Conservation (phyloP, 805 yeast genomes). For the Wickerhamiella vanderwaltii region DNA sequence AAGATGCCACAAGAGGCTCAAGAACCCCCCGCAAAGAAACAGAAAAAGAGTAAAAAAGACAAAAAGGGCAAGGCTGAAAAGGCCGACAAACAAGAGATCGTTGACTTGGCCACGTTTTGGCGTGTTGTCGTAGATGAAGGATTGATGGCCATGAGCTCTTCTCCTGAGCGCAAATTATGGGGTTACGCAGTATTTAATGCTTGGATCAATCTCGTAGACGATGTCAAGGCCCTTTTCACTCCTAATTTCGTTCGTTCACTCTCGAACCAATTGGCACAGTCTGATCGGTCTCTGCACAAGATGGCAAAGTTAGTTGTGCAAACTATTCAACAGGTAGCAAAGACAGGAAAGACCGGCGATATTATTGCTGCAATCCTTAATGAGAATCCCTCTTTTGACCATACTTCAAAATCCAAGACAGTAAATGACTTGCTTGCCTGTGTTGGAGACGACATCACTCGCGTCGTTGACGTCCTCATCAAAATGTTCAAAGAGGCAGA, state of each 20-base stretch:
- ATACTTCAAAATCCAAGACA: slow-evolving; percentile 60
- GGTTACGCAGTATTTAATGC: slow-evolving; percentile 64
- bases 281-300: slow-evolving; percentile 53
- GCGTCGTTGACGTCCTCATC: slow-evolving; percentile 21
- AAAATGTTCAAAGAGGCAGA: slow-evolving; percentile 17
- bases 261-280: slow-evolving; percentile 62
- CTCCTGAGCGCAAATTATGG: slow-evolving; percentile 75
- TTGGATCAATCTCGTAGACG: slow-evolving; percentile 30
- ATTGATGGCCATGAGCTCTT: slow-evolving; percentile 61
- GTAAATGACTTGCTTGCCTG: slow-evolving; percentile 31
- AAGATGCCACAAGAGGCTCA: slow-evolving; percentile 14
- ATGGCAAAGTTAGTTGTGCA: slow-evolving; percentile 45
- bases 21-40: slow-evolving; percentile 22
- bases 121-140: slow-evolving; percentile 65
- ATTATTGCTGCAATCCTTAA: slow-evolving; percentile 13
- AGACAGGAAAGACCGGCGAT: slow-evolving; percentile 28
- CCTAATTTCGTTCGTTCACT: slow-evolving; percentile 55
- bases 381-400: slow-evolving; percentile 50
- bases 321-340: slow-evolving; percentile 31
- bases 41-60: slow-evolving; percentile 29
- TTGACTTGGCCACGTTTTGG: slow-evolving; percentile 61
- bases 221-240: slow-evolving; percentile 21
- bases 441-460: slow-evolving; percentile 10
- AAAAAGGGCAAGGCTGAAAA: slow-evolving; percentile 19
- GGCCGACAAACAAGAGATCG: slow-evolving; percentile 16